These are phyloP conservation scores for Golubevia sp. DNA, from an alignment of 1,284 basidiomycete species.

Conservation along the genomic window DNA sequence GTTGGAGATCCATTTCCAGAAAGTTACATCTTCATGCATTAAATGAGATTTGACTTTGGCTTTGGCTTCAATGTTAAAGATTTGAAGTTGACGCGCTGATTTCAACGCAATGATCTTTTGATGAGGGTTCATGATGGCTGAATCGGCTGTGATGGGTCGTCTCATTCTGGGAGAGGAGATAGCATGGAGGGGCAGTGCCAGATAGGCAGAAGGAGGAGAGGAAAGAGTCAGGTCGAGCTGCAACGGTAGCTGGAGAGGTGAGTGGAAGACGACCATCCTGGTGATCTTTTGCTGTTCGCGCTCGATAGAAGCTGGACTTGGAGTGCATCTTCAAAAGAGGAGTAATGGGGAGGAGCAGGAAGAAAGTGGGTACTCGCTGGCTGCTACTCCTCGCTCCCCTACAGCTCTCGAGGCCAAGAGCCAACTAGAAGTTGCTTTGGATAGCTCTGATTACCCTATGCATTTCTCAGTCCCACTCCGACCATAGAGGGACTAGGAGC, in stretches of 20 bases:
- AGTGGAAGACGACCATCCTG: too few species aligned
- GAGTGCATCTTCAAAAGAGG: too few species aligned
- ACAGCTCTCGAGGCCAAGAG: too few species aligned
- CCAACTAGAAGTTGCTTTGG: too few species aligned
- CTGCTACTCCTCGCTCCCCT: too few species aligned
- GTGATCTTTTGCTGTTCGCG: too few species aligned
- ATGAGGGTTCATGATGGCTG: constrained; percentile 96
- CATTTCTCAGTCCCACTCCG: too few species aligned
- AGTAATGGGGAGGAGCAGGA: too few species aligned
- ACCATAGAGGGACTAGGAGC: too few species aligned
- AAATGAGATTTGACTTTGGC: constrained; percentile 94
- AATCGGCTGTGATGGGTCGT: constrained; percentile 95
- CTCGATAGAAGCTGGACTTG: too few species aligned
- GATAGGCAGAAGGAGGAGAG: background rate
- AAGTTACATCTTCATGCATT: constrained; percentile 91
- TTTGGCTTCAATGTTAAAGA: constrained; percentile 97
- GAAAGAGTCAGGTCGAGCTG: background rate
- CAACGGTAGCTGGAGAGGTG: background rate
- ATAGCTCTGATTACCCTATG: too few species aligned
- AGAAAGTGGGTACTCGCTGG: too few species aligned
- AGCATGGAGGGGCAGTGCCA: background rate
- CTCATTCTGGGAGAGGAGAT: constrained; percentile 67
- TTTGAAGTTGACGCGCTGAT: constrained; percentile 79
- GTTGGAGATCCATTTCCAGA: constrained; percentile 98
- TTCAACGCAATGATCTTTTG: constrained; percentile 97